phyloP scores from a whole-genome alignment of 352 stramenopile genomes.

The Pythium biforme region DNA sequence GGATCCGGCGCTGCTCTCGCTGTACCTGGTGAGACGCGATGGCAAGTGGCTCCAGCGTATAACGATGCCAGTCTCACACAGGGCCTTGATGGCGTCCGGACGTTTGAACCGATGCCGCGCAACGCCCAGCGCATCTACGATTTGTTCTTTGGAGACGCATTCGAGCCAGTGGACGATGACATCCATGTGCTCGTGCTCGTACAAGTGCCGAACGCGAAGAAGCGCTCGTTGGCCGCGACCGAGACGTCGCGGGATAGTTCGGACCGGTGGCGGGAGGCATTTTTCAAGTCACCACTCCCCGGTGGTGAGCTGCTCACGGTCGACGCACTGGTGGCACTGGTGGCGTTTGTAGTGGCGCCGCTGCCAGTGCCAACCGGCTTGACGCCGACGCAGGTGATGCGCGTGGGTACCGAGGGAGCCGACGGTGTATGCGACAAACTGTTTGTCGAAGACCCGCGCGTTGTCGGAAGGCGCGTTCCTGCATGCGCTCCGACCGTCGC shows the following conservation, averaged over 20 bases:
- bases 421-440: neutral
- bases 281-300: neutral
- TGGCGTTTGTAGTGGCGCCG: no score
- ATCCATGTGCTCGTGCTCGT: no score
- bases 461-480: neutral
- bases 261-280: neutral
- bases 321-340: neutral
- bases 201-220: neutral
- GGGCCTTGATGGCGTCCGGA: no score
- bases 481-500: neutral
- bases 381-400: neutral
- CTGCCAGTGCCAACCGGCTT: neutral
- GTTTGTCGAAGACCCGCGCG: neutral
- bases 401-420: neutral
- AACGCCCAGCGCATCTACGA: no score
- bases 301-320: neutral
- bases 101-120: no score
- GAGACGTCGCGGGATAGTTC: neutral
- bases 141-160: no score
- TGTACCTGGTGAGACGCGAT: no score
- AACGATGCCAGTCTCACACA: no score
- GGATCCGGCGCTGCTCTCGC: no score
- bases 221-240: neutral
- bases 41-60: no score
- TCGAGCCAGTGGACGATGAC: no score